Evolutionary conservation across 2,329 filamentous ascomycete genomes (phyloP), one percentile per base, ranked within the genome.

Genomic region (Phaeosphaeriaceae sp.): DNA sequence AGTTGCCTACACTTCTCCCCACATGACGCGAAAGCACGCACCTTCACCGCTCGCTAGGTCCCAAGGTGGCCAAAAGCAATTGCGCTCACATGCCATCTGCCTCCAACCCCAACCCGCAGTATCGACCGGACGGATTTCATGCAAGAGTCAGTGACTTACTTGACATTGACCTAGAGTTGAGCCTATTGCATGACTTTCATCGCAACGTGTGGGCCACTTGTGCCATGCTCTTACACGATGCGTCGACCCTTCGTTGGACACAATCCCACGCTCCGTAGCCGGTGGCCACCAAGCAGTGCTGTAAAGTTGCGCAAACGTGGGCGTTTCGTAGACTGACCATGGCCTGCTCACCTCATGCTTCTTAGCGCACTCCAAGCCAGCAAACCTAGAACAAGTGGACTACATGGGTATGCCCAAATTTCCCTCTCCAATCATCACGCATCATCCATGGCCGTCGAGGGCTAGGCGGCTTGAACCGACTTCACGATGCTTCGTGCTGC

Each of bases 251-350:
- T 48, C 37, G 49, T 58, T 49, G 50, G 50, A 59, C 16, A 46
- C 45, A 43, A 60, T 57, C 53, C 62, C 59, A 64, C 62, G 55
- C 45, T 23, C 28, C 39, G 52, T 50, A 52, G 58, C 64, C 62
- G n/a, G n/a, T n/a, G n/a, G n/a, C n/a, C n/a, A n/a, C n/a, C n/a
- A n/a, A n/a, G 64, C 54, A 59, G 54, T 61, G 48, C 56, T 42
- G 20, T 42, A 43, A 36, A 45, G 49, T 46, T 61, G 55, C 41
- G 52, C 50, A 46, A 64, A 66, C 61, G 64, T 70, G 64, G 60
- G 47, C 39, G 48, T 57, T 51, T 56, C 38, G 55, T 49, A 42
- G 52, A 50, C 28, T 45, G 23, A n/a, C n/a, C n/a, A n/a, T 54
- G 53, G 50, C 57, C 57, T 55, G 54, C 58, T 56, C 50, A 36